Percentiles rank a stretch among this genome's conserved stretches.
phyloP scores from a whole-genome alignment of 2,329 filamentous ascomycete species.

The Arachnopeziza araneosa region DNA sequence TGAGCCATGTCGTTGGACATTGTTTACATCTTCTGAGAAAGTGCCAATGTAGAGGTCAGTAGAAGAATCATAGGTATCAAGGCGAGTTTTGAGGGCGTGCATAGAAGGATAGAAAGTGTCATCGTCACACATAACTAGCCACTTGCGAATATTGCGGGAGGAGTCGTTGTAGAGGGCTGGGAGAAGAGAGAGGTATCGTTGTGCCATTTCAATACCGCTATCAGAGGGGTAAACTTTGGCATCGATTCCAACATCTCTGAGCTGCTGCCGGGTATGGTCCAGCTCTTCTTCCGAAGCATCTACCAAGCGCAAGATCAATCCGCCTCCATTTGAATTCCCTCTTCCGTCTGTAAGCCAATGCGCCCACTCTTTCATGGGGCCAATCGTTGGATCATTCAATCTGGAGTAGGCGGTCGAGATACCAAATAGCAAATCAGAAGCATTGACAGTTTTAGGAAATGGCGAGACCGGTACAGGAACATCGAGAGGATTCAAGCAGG shows the following conservation, averaged over 20 bases:
- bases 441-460: conserved; percentile 45
- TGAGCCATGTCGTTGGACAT: conserved; percentile 28
- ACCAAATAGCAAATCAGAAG: conserved; percentile 53
- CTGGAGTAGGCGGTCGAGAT: conserved; percentile 53
- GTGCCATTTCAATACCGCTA: conserved; percentile 49
- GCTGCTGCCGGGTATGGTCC: conserved; percentile 41
- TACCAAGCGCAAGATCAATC: conserved; percentile 48
- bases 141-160: conserved; percentile 40
- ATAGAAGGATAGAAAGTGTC: conserved; percentile 30
- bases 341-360: conserved; percentile 54
- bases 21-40: conserved; percentile 29
- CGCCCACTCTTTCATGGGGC: conserved; percentile 52
- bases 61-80: conserved; percentile 20
- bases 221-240: conserved; percentile 52
- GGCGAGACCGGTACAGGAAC: conserved; percentile 47
- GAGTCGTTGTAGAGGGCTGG: conserved; percentile 49
- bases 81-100: conserved; percentile 23
- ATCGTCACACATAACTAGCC: conserved; percentile 32
- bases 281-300: conserved; percentile 48
- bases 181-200: conserved; percentile 51
- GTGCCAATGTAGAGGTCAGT: conserved; percentile 29
- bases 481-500: conserved; percentile 45
- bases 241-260: conserved; percentile 47
- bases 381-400: conserved; percentile 46
- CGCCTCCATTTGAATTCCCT: conserved; percentile 51